Percentiles rank a stretch among this genome's conserved stretches.
phyloP scores from a whole-genome alignment of 208 protist genomes.

The Wallacemonas rigidus region DNA sequence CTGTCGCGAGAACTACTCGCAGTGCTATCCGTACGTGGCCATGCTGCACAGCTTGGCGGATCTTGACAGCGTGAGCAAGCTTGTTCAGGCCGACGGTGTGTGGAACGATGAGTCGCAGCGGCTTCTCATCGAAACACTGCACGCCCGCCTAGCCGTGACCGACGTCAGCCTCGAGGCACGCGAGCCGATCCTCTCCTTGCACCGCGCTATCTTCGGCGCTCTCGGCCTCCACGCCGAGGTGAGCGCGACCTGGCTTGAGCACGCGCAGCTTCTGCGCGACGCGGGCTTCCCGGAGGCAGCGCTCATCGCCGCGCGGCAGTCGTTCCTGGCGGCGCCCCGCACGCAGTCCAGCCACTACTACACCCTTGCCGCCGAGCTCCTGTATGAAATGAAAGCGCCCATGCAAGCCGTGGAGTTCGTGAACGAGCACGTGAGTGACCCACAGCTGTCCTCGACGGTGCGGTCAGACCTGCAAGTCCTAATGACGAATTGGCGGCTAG shows the following conservation, averaged over 20 bases:
- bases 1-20: conserved; percentile 71
- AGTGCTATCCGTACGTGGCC: conserved; percentile 66
- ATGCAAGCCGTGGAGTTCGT: conserved; percentile 86
- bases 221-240: conserved; percentile 58
- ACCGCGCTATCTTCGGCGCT: conserved; percentile 75
- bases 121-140: conserved; percentile 27
- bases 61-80: conserved; percentile 63
- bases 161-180: conserved; percentile 67
- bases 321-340: conserved; percentile 21
- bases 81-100: conserved; percentile 15
- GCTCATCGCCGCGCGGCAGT: conserved; percentile 67
- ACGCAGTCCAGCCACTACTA: conserved; percentile 40
- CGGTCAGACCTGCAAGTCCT: conserved; percentile 77
- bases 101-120: not conserved
- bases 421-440: conserved; percentile 35
- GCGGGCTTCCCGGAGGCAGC: conserved; percentile 78
- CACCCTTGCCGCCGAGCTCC: conserved; percentile 82
- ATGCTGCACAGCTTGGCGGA: conserved; percentile 82
- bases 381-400: conserved; percentile 79
- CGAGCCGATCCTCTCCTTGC: conserved; percentile 83
- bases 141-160: conserved; percentile 38
- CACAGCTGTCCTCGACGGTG: conserved; percentile 27
- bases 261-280: conserved; percentile 82
- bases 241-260: conserved; percentile 74
- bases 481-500: conserved; percentile 75